phyloP scores from a whole-genome alignment of 352 stramenopile species.

The Pythium aristosporum region DNA sequence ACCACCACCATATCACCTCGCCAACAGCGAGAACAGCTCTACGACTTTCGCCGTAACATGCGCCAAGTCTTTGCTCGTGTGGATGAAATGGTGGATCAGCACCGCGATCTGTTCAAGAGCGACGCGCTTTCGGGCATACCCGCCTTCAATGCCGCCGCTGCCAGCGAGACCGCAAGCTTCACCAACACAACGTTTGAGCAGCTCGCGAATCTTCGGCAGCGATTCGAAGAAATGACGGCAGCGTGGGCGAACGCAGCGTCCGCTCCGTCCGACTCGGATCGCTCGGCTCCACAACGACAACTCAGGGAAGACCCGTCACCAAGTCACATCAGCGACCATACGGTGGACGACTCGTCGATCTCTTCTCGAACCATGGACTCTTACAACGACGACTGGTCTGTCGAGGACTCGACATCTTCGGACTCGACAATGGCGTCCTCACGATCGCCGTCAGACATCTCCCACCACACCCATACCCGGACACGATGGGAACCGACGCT shows the following conservation, averaged over 20 bases:
- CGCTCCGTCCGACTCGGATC: not conserved
- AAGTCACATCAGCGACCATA: not conserved
- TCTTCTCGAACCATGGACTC: not conserved
- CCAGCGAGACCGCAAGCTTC: conserved; percentile 35
- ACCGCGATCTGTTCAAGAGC: conserved; percentile 58
- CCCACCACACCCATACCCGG: not conserved
- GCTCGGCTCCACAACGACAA: not conserved
- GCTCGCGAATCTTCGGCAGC: conserved; percentile 36
- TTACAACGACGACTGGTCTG: not conserved
- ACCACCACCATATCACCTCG: not conserved
- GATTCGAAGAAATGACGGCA: conserved; percentile 36
- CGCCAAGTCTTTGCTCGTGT: conserved; percentile 52
- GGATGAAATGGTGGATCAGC: conserved; percentile 66
- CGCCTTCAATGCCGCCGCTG: conserved; percentile 24
- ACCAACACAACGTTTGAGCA: conserved; percentile 45
- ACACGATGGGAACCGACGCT: conserved; percentile 27
- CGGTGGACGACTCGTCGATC: not conserved
- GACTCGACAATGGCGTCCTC: not conserved
- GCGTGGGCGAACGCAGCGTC: conserved; percentile 21
- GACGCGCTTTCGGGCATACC: conserved; percentile 44
- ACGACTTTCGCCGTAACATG: conserved; percentile 63
- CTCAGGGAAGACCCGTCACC: not conserved
- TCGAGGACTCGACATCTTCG: not conserved
- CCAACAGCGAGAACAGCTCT: conserved; percentile 52
- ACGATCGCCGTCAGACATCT: not conserved